Base-by-base conservation (phyloP, 495 filamentous ascomycete genomes). In the Hypomontagnella submonticulosa region DNA sequence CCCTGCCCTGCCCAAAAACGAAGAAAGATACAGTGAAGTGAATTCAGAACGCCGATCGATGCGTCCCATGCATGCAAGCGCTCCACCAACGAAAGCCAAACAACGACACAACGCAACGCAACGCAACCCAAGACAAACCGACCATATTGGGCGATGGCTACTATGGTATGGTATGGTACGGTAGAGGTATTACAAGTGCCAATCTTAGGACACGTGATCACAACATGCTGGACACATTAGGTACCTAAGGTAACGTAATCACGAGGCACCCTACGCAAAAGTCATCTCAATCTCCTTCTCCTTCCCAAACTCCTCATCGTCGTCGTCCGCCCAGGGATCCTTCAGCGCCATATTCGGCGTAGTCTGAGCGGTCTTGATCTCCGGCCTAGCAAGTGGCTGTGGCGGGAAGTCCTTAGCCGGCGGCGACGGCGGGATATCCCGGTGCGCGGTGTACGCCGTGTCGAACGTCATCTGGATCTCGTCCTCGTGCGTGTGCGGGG, bases 311-410 rank as follows among this genome's bases (percentile, higher is more conserved):
- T 97, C 77, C 80, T 94, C 76, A 16, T 94, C 76, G 18, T 91
- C 90, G 44, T 89, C 85, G 55, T 94, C 91, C 0, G 87, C 89
- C 93, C 93, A 97, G 7, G 92, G 91, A 77, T 97, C 92, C 80
- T 87, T 65, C 79, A 89, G 32, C 82, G 73, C 37, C 6, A 81
- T 55, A 51, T 75, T 77, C 1, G 78, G 80, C 53, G 77, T 71
- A 40, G 78, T 81, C 49, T 76, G 73, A 2, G 75, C 53, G 15
- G 76, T 72, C 69, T 67, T 76, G 15, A 77, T 59, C 40, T 75
- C 79, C 64, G 75, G 87, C 63, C 66, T 77, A 55, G 60, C 75
- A 9, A 48, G 20, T 71, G 50, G 74, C 10, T 18, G 38, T 72
- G 50, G 73, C 10, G 27, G 75, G 27, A 67, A 44, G 43, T 80